Conservation (phyloP, 768 basidiomycete species). For the Auricularia sp. region DNA sequence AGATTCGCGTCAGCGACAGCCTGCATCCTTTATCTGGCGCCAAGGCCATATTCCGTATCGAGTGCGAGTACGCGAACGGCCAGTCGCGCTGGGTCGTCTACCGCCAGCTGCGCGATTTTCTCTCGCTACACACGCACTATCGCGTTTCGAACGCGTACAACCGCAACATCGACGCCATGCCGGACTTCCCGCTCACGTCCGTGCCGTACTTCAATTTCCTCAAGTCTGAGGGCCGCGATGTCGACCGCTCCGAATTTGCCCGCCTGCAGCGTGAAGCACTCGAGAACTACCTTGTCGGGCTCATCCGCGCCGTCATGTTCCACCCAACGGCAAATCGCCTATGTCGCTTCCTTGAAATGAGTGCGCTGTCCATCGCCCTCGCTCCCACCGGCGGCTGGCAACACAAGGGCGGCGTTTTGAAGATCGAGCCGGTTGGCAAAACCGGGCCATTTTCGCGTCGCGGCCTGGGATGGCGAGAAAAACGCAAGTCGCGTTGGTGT, state of each 20-base stretch:
- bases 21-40: constrained; percentile 66
- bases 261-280: constrained; percentile 69
- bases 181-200: constrained; percentile 79
- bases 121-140: constrained; percentile 85
- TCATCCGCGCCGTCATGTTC: constrained; percentile 96
- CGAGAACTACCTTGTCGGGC: constrained; percentile 77
- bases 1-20: constrained; percentile 79
- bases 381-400: constrained; percentile 77
- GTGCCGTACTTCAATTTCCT: constrained; percentile 87
- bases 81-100: constrained; percentile 91
- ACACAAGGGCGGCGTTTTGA: constrained; percentile 81
- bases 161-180: constrained; percentile 62
- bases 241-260: constrained; percentile 66
- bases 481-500: constrained; percentile 76
- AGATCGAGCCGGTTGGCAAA: constrained; percentile 42
- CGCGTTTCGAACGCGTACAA: constrained; percentile 73
- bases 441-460: constrained; percentile 55
- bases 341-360: constrained; percentile 84
- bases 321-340: constrained; percentile 86
- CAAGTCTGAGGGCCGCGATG: constrained; percentile 44
- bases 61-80: constrained; percentile 90
- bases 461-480: constrained; percentile 45
- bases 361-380: constrained; percentile 71
- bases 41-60: constrained; percentile 80
- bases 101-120: constrained; percentile 84